phyloP scores from a whole-genome alignment of 23 red algal species.

The Agarophyton chilense region DNA sequence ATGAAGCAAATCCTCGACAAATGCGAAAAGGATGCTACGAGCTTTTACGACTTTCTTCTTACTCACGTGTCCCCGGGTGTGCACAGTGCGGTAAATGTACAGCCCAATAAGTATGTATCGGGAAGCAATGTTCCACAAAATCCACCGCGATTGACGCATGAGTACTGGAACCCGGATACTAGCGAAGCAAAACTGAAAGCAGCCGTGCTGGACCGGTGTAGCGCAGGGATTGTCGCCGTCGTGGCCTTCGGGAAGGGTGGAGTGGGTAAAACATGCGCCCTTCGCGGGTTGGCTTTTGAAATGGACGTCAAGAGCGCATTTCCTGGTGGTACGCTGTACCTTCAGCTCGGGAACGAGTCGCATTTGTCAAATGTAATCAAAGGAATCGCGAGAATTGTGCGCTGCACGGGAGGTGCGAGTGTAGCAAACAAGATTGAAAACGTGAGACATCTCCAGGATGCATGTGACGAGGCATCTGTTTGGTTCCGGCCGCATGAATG shows the following conservation, averaged over 20 bases:
- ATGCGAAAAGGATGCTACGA: not conserved
- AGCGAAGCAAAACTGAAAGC: constrained; percentile 28
- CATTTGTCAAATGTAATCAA: not conserved
- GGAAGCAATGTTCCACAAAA: constrained; percentile 7
- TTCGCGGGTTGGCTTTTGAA: constrained; percentile 1
- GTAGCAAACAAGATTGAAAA: not conserved
- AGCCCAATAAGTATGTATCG: not conserved
- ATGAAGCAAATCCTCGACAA: constrained; percentile 25
- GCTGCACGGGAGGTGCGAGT: not conserved
- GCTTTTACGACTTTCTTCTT: not conserved
- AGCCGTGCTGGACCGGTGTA: not conserved
- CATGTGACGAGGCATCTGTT: not conserved
- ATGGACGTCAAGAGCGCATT: not conserved
- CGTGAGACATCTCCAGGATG: not conserved
- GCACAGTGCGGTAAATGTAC: not conserved
- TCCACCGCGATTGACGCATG: not conserved
- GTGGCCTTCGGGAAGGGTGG: constrained; percentile 35
- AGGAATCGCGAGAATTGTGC: not conserved
- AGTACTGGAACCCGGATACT: not conserved
- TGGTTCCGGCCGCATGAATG: constrained; percentile 19
- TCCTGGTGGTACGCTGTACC: constrained; percentile 28
- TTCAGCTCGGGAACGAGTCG: constrained; percentile 20
- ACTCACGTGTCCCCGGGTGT: not conserved
- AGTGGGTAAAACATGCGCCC: constrained; percentile 24
- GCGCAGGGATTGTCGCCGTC: not conserved